A percentile compares a stretch with the other conserved stretches of the same genome.
These are phyloP conservation scores for Tuber borchii DNA, from an alignment of 495 filamentous ascomycete genomes.

Conservation along the genomic window DNA sequence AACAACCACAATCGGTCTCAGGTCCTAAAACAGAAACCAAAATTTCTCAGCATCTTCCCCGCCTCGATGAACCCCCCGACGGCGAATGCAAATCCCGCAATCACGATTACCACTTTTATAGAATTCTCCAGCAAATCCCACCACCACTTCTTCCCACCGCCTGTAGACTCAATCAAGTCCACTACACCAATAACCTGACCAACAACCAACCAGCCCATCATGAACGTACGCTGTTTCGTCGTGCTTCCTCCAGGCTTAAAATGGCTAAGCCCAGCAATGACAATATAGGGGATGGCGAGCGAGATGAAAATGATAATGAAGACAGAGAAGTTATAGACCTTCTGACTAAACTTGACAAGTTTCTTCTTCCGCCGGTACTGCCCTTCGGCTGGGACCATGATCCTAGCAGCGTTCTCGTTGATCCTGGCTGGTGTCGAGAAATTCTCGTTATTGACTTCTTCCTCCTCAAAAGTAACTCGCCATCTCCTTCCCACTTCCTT, in stretches of 20 bases:
- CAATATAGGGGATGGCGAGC: conserved; percentile 39
- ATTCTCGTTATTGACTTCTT: conserved; percentile 3
- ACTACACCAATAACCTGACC: conserved; percentile 38
- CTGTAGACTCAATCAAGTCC: conserved; percentile 33
- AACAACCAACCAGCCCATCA: conserved; percentile 43
- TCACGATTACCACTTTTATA: conserved; percentile 13
- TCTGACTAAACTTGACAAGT: conserved; percentile 23
- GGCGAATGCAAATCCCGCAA: conserved; percentile 27
- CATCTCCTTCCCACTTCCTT: conserved; percentile 26
- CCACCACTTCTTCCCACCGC: conserved; percentile 27
- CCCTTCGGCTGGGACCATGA: conserved; percentile 24
- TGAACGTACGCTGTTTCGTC: conserved; percentile 42
- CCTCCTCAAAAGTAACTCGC: conserved; percentile 20
- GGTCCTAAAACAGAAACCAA: conserved; percentile 35
- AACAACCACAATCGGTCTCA: conserved; percentile 2
- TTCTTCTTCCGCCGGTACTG: conserved; percentile 29
- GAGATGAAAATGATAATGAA: conserved; percentile 28
- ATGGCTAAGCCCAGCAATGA: conserved; percentile 42
- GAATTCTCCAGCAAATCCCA: conserved; percentile 25
- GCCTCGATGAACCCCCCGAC: conserved; percentile 39
- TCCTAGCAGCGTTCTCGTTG: conserved; percentile 6
- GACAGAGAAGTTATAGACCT: conserved; percentile 24
- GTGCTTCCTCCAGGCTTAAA: conserved; percentile 40
- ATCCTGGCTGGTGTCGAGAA: not conserved
- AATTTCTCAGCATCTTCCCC: conserved; percentile 34